phyloP scores from a whole-genome alignment of 345 rosid species.

The Eucalyptus pauciflora region DNA sequence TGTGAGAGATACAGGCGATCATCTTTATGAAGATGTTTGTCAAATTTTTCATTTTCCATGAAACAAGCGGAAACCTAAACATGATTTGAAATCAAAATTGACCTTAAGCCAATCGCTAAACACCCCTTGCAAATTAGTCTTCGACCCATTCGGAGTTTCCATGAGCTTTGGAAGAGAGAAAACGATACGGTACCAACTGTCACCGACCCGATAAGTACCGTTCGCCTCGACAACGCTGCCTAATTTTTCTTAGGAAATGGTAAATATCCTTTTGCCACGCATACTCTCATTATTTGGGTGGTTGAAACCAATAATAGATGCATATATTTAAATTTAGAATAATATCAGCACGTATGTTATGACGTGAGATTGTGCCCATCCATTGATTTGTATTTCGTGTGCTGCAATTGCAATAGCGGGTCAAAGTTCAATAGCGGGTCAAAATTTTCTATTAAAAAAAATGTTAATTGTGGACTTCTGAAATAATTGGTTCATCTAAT shows the following conservation, averaged over 20 bases:
- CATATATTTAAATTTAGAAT: neutral
- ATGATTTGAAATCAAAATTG: neutral
- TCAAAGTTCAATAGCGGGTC: neutral
- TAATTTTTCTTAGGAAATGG: neutral
- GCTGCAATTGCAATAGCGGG: neutral
- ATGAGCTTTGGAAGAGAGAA: neutral
- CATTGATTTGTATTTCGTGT: neutral
- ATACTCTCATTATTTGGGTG: neutral
- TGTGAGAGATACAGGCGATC: too few species aligned
- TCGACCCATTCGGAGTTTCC: neutral
- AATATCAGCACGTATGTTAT: neutral
- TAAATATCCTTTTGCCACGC: neutral
- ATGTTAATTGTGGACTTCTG: neutral
- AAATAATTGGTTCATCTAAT: neutral
- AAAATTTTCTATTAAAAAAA: fast-evolving
- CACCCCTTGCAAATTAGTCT: too few species aligned
- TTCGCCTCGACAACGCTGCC: fast-evolving
- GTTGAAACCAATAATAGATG: neutral
- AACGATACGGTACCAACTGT: neutral
- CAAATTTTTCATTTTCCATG: too few species aligned
- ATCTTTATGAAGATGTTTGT: too few species aligned
- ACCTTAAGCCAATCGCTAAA: neutral
- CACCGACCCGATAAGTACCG: neutral
- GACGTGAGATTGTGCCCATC: neutral
- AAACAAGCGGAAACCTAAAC: too few species aligned